These are phyloP conservation scores for Lithocarpus polystachyus DNA, from an alignment of 306 rosid species.

Conservation along the genomic window DNA sequence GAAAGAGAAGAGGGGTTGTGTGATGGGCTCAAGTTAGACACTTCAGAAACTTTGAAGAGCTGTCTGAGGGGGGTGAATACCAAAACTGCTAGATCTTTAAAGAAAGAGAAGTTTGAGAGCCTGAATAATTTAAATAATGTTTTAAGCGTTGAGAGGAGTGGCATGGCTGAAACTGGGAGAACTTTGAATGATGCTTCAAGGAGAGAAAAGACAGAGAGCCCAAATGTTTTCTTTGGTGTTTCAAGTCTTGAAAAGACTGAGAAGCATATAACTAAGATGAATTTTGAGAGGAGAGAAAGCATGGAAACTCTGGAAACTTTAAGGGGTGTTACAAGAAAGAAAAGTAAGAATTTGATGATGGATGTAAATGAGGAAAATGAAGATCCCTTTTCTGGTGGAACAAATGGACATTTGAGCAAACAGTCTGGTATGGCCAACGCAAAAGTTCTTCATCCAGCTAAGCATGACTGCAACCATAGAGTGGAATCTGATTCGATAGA, in stretches of 20 bases:
- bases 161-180: neutral
- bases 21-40: neutral
- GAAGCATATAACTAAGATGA: neutral
- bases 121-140: neutral
- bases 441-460: neutral
- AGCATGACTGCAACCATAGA: neutral
- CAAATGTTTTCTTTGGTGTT: neutral
- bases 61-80: constrained; percentile 12
- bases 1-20: constrained; percentile 19
- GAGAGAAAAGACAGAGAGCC: neutral
- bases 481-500: constrained; percentile 18
- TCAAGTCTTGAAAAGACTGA: neutral
- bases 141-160: neutral
- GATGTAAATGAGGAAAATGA: neutral
- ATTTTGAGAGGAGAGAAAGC: neutral
- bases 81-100: neutral
- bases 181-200: neutral
- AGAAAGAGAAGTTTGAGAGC: neutral
- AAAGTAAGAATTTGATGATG: neutral
- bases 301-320: neutral
- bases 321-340: neutral
- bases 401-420: neutral
- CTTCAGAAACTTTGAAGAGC: neutral
- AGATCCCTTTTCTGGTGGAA: neutral
- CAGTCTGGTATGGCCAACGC: neutral